phyloP scores from a whole-genome alignment of 768 basidiomycete genomes.

The Arthromyces matolae region DNA sequence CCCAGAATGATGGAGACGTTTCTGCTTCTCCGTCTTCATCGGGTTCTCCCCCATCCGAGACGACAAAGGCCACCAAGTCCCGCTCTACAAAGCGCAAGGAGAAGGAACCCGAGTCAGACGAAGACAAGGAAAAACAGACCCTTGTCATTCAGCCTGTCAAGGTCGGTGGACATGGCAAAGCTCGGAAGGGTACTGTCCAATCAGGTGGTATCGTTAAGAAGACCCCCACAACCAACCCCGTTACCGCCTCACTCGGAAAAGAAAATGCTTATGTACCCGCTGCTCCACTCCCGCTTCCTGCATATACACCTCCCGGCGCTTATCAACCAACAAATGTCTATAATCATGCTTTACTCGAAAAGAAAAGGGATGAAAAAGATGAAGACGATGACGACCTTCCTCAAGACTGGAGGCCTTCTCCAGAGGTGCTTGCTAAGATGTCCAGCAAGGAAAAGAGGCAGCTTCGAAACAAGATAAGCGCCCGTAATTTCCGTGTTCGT shows the following conservation, averaged over 20 bases:
- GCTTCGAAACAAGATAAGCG: constrained; percentile 93
- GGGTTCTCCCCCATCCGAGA: constrained; percentile 14
- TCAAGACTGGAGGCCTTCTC: constrained; percentile 81
- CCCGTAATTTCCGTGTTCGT: constrained; percentile 90
- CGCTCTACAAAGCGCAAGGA: constrained; percentile 10
- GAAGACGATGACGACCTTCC: constrained; percentile 54
- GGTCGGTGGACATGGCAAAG: constrained; percentile 56
- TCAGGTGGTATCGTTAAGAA: constrained; percentile 74
- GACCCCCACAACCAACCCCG: constrained; percentile 22
- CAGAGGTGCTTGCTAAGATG: constrained; percentile 95
- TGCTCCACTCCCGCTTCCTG: constrained; percentile 13
- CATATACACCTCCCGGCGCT: constrained; percentile 15
- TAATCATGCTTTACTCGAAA: not conserved
- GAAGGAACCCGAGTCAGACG: constrained; percentile 16
- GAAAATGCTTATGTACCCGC: constrained; percentile 33
- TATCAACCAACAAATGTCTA: constrained; percentile 17
- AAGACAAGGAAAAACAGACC: constrained; percentile 35
- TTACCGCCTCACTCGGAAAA: constrained; percentile 16
- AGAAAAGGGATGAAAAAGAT: constrained; percentile 22
- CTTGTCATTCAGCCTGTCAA: constrained; percentile 53
- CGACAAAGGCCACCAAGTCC: constrained; percentile 4
- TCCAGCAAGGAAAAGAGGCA: constrained; percentile 95
- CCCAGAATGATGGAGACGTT: constrained; percentile 15
- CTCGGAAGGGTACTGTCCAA: constrained; percentile 64
- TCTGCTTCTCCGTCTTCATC: constrained; percentile 12